Evolutionary conservation across 2,329 filamentous ascomycete species (phyloP).

Genomic region (Xylaria digitata): DNA sequence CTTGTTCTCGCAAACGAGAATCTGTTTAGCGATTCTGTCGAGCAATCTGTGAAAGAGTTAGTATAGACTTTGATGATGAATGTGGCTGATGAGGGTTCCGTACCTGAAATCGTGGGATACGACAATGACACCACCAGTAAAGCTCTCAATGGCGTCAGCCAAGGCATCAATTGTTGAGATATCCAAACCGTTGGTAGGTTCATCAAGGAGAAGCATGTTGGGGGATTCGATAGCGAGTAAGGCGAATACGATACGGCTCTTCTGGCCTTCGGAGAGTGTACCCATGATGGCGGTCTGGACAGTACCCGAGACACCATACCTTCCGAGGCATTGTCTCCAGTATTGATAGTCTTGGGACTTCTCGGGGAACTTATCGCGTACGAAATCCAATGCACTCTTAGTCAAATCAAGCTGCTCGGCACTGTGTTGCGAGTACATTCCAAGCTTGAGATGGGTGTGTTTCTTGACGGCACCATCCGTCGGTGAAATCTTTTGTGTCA

Average conservation of each 20-base stretch:
- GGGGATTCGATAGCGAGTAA: slow-evolving; percentile 93
- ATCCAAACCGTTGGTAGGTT: slow-evolving; percentile 99
- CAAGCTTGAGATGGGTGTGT: slow-evolving; percentile 98
- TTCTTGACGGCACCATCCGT: slow-evolving; percentile 84
- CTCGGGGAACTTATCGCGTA: slow-evolving; percentile 90
- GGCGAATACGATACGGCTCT: slow-evolving; percentile 97
- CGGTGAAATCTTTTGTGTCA: slow-evolving; percentile 93
- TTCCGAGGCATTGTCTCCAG: slow-evolving; percentile 97
- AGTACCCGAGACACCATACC: slow-evolving; percentile 93
- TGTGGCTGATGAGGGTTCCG: slow-evolving; percentile 48
- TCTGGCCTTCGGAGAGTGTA: slow-evolving; percentile 96
- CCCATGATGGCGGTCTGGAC: slow-evolving; percentile 97
- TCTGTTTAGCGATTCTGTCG: slow-evolving; percentile 99
- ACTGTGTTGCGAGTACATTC: slow-evolving; percentile 98
- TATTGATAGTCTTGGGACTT: slow-evolving; percentile 98
- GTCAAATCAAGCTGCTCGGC: slow-evolving; percentile 98
- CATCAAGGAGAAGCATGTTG: slow-evolving; percentile 98
- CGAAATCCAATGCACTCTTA: slow-evolving; percentile 97
- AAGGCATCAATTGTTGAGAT: slow-evolving; percentile 98
- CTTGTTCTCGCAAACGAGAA: slow-evolving; percentile 99
- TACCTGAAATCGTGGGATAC: slow-evolving; percentile 99
- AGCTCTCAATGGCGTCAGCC: slow-evolving; percentile 97
- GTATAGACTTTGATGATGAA: slow-evolving; percentile 15
- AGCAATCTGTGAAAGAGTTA: slow-evolving; percentile 73
- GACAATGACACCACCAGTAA: slow-evolving; percentile 94